Base-by-base conservation (phyloP, 345 rosid genomes). In the Salix dunnii region DNA sequence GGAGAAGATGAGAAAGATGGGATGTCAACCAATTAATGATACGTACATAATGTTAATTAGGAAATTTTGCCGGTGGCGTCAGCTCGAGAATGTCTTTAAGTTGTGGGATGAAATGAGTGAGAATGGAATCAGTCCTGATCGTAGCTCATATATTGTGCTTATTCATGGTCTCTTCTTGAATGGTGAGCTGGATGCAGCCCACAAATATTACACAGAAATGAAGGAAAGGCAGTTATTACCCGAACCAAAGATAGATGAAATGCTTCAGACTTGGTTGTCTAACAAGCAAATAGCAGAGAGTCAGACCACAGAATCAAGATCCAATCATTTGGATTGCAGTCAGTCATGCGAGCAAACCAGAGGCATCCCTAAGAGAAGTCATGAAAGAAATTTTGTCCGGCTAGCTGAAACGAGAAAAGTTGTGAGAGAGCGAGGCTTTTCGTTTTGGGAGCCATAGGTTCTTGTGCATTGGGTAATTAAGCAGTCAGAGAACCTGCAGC, bases 141-240 rank as follows among this genome's bases (percentile, higher is more conserved):
- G 94, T 42, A 95, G 91, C 77, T 86, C 91, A 25, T 93, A 93
- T 76, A 83, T 88, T 82, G 98, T 88, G 77, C 84, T 96, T 81
- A 93, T 93, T 80, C 97, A 96, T 85, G 99, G 97, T 40, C 84
- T 96, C 49, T 91, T 93, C 83, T 83, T 93, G 78, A 93, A 91
- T 81, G 96, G 94, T 64, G 90, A 84, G 86, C 65, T 96, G 82
- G 94, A 90, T 75, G 93, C 83, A 82, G 98, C 99, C 16, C 71
- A 87, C 81, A 78, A 84, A 78, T 93, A 84, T 84, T 91, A 90
- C 80, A 69, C 58, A 78, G 97, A 93, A 85, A 93, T 92, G 99
- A 90, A 90, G 84, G 90, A 75, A 60, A 96, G 86, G 42, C 88
- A 87, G 31, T 72, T 90, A 58, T 82, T 86, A 67, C 90, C 96